Percentiles rank a stretch among this genome's conserved stretches.
These are phyloP conservation scores for Pleurotus sapidus DNA, from an alignment of 768 basidiomycete genomes.

Conservation along the genomic window DNA sequence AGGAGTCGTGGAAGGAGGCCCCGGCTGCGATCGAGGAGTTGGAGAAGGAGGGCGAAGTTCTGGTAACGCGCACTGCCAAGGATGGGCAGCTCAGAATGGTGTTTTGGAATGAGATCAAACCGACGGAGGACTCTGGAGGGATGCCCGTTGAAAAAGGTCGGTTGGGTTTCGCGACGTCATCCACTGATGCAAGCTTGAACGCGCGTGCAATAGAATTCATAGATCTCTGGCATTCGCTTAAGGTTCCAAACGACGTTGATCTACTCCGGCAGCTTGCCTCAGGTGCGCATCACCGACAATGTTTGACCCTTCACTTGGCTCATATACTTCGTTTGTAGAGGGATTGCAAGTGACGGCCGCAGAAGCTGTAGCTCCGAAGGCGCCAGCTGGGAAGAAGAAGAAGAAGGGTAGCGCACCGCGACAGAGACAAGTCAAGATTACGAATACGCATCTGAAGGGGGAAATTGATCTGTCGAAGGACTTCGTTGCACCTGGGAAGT, in stretches of 20 bases:
- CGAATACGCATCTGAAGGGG: slow-evolving; percentile 84
- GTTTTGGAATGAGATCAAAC: slow-evolving; percentile 88
- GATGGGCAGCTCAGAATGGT: slow-evolving; percentile 83
- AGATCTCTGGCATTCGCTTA: slow-evolving; percentile 83
- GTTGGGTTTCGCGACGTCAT: slow-evolving; percentile 12
- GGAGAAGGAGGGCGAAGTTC: slow-evolving; percentile 85
- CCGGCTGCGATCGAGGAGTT: slow-evolving; percentile 82
- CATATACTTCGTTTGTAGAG: slow-evolving; percentile 37
- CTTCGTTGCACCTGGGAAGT: slow-evolving; percentile 44
- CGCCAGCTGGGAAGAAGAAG: slow-evolving; percentile 62
- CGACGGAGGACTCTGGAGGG: slow-evolving; percentile 68
- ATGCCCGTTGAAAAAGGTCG: slow-evolving; percentile 77
- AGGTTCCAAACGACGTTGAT: slow-evolving; percentile 85
- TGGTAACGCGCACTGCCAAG: slow-evolving; percentile 83
- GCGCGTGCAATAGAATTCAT: slow-evolving; percentile 63
- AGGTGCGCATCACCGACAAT: slow-evolving; percentile 36
- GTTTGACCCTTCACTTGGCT: slow-evolving; percentile 8
- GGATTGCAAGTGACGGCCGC: slow-evolving; percentile 79
- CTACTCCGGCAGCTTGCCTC: slow-evolving; percentile 73
- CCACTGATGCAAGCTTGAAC: background rate
- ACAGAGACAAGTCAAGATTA: slow-evolving; percentile 78
- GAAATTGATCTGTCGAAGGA: slow-evolving; percentile 84
- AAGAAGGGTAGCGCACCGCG: slow-evolving; percentile 73
- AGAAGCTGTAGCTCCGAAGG: slow-evolving; percentile 53
- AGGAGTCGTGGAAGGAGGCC: slow-evolving; percentile 91